phyloP scores from a whole-genome alignment of 108 stramenopile genomes.

The Conticribra guillardii region DNA sequence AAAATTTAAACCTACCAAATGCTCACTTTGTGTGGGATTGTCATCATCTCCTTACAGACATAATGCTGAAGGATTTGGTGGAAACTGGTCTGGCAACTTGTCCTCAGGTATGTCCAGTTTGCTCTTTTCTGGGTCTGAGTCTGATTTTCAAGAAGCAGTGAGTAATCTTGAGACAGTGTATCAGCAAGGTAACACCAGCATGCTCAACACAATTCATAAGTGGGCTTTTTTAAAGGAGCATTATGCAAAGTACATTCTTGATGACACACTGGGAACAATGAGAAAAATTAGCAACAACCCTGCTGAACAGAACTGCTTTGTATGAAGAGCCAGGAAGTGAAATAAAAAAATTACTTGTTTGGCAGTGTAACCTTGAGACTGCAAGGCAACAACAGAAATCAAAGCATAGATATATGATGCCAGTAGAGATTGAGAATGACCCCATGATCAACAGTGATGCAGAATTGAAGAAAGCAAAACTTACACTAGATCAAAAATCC shows the following conservation, averaged over 20 bases:
- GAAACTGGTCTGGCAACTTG: not conserved
- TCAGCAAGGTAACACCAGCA: not conserved
- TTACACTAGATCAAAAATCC: not conserved
- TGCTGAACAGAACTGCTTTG: not conserved
- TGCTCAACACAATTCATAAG: not conserved
- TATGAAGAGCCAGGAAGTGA: not conserved
- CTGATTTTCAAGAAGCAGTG: not conserved
- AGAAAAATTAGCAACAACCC: not conserved
- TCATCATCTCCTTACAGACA: not conserved
- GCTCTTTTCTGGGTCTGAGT: too few relatives aligned
- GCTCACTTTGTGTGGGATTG: too few relatives aligned
- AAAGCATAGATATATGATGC: not conserved
- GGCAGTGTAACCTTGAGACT: not conserved
- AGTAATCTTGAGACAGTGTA: not conserved
- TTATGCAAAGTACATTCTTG: not conserved
- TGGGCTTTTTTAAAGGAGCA: not conserved
- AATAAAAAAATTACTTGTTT: not conserved
- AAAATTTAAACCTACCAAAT: not conserved
- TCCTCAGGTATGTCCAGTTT: not conserved
- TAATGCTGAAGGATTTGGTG: not conserved
- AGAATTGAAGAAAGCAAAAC: not conserved
- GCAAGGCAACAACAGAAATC: not conserved
- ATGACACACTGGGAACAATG: not conserved
- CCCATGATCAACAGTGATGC: not conserved
- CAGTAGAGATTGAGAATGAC: not conserved